Evolutionary conservation across 148 eudicot genomes (phyloP), one percentile per base, ranked within the genome.

Genomic region (Vaccinium darrowii): DNA sequence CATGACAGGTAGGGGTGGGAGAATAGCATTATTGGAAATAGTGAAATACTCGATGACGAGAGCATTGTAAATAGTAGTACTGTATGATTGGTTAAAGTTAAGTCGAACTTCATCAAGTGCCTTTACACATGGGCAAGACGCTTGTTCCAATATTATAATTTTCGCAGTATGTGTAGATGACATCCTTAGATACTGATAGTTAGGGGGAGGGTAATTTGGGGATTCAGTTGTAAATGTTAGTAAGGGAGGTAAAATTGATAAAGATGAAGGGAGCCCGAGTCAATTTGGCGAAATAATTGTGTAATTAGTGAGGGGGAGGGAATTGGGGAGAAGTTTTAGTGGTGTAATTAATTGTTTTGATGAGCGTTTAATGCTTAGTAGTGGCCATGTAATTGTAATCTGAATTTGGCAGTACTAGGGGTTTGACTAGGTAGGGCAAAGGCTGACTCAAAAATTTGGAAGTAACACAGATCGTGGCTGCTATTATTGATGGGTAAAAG

Each of bases 321-420:
- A 85, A 79, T 79, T 85, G 36, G 36, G 86, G 83, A 78, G 83
- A 56, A 43, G 33, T 67, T 85, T 72, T 56, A 80, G 79, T 73
- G 63, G 43, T 56, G 69, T 21, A 52, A 18, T 51, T 84, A 84
- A 84, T 63, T 65, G 82, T 60, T 30, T 84, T 27, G 43, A 51
- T 63, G 78, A 78, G 21, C n/a, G 5, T 69, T 84, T 49, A 77
- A 77, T 72, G 67, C n/a, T 75, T 76, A 18, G 0, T 11, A 9
- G 25, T n/a, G 51, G 51, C 15, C 53, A 3, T 43, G 51, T 11
- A 39, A 47, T 43, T 3, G 51, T 49, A 76, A 76, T 50, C 53
- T 23, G 57, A 76, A 43, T 25, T 14, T 69, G 43, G 30, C 71
- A 65, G 1, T 23, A 65, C 36, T 33, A 33, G 36, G 30, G 18